Evolutionary conservation across 352 stramenopile species (phyloP).

Genomic region (Phytophthora hybrid): DNA sequence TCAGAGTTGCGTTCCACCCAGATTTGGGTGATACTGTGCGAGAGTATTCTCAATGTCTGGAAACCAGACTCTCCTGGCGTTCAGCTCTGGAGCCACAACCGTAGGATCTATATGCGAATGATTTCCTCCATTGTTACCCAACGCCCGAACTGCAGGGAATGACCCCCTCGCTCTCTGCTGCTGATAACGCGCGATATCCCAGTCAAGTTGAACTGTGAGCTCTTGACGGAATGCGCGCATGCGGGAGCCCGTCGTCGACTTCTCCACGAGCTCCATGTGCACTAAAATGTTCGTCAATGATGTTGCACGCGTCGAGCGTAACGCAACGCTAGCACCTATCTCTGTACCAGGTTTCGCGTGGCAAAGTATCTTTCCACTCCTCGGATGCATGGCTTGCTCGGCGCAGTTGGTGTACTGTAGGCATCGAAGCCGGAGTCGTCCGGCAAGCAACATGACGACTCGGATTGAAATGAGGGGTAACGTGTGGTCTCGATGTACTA

Average conservation of each 20-base stretch:
- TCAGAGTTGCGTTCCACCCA: neutral
- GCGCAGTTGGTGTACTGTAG: conserved; percentile 2
- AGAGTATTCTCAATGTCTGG: too few species aligned
- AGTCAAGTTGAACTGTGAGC: conserved; percentile 1
- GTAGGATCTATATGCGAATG: neutral
- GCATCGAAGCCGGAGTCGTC: conserved; percentile 1
- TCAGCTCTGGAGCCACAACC: neutral
- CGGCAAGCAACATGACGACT: conserved; percentile 6
- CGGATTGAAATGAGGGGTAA: conserved; percentile 13
- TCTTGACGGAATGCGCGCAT: neutral
- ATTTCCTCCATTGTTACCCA: conserved; percentile 1
- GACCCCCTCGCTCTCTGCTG: neutral
- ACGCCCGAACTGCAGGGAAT: neutral
- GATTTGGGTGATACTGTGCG: neutral
- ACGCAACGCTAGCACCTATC: neutral
- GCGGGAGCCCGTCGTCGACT: neutral
- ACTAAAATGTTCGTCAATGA: neutral
- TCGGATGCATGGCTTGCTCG: neutral
- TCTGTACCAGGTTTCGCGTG: conserved; percentile 3
- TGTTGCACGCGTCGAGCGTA: neutral
- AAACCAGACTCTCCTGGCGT: too few species aligned
- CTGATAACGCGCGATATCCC: conserved; percentile 1
- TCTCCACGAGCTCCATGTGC: neutral
- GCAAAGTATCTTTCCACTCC: conserved; percentile 10
- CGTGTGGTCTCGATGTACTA: neutral